Conservation (phyloP, 257 asterid genomes). For the Primulina huaijiensis region DNA sequence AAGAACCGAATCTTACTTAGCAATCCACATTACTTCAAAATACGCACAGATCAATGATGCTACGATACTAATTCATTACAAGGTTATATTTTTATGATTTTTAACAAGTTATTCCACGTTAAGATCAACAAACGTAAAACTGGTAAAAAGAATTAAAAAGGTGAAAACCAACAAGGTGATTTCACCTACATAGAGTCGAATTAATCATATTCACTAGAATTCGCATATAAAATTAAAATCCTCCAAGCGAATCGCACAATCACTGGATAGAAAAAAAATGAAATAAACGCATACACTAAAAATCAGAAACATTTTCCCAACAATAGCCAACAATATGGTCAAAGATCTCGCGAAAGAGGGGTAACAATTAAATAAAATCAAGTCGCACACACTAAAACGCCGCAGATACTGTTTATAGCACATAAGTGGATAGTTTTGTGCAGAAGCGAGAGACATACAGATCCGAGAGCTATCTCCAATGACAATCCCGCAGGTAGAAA, state of each 20-base stretch:
- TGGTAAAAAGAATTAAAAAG: neutral
- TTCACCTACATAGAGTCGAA: neutral
- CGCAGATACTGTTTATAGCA: neutral
- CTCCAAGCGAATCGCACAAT: slow-evolving; percentile 15
- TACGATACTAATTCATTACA: slow-evolving; percentile 1
- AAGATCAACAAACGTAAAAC: slow-evolving; percentile 25
- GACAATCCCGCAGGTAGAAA: neutral
- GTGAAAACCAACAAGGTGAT: neutral
- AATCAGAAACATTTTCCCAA: neutral
- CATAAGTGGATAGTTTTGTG: neutral
- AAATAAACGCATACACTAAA: slow-evolving; percentile 10
- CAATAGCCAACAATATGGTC: neutral
- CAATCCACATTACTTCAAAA: neutral
- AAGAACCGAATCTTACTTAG: neutral
- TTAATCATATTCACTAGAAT: neutral
- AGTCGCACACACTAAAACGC: no score
- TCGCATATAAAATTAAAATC: slow-evolving; percentile 11
- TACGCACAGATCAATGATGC: neutral
- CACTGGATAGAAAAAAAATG: slow-evolving; percentile 2
- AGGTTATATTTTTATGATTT: neutral
- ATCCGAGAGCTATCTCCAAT: neutral
- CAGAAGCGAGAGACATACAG: neutral
- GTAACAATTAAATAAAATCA: neutral
- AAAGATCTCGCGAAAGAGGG: slow-evolving; percentile 24
- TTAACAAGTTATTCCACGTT: slow-evolving; percentile 10